Conservation (phyloP, 108 stramenopile genomes). For the Nannochloropsis salina region DNA sequence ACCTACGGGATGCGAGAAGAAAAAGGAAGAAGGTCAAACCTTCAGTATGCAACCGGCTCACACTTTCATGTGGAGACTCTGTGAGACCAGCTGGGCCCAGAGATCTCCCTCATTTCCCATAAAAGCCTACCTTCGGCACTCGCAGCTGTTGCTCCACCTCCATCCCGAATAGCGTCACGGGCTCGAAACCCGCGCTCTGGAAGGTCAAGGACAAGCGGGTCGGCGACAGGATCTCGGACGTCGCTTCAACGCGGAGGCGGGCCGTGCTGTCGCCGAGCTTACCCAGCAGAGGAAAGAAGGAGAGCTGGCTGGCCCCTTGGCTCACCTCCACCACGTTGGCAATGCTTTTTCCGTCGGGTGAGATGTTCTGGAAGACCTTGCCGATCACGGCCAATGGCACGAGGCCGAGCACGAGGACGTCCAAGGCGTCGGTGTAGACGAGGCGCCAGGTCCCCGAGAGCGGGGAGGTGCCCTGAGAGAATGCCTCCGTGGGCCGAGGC, state of each 20-base stretch:
- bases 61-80: too few relatives aligned
- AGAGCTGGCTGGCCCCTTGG: slow-evolving; percentile 12
- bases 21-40: too few relatives aligned
- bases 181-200: slow-evolving; percentile 7
- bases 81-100: too few relatives aligned
- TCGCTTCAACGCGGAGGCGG: not conserved
- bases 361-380: slow-evolving; percentile 6
- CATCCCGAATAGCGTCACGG: not conserved
- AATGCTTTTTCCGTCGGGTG: not conserved
- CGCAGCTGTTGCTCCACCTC: not conserved
- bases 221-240: not conserved
- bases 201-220: not conserved
- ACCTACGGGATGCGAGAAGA: not conserved
- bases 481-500: not conserved
- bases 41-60: too few relatives aligned
- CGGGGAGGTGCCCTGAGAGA: not conserved
- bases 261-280: slow-evolving; percentile 16
- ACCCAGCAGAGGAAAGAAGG: not conserved
- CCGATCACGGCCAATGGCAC: not conserved
- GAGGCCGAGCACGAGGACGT: not conserved
- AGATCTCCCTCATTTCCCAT: not conserved
- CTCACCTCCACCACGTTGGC: slow-evolving; percentile 17
- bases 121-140: not conserved
- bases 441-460: slow-evolving; percentile 2
- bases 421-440: not conserved